Percentiles rank a stretch among this genome's conserved stretches.
Conservation (phyloP, 2,329 filamentous ascomycete species). For the Ceratocystis colombiana region DNA sequence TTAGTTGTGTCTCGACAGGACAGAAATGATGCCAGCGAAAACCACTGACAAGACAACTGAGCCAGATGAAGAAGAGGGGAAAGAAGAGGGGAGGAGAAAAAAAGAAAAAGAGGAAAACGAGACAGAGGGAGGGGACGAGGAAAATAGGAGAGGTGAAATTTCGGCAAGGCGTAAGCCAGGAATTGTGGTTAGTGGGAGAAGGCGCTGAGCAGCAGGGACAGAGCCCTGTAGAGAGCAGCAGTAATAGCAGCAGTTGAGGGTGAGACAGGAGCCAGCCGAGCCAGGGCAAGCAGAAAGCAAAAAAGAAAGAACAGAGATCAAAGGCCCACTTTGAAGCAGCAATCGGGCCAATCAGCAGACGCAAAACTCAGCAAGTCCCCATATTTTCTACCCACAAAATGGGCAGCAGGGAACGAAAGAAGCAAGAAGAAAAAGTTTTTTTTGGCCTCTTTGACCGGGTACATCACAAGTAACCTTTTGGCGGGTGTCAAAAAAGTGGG, state of each 20-base stretch:
- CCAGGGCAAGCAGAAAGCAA: not conserved
- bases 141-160: constrained; percentile 24
- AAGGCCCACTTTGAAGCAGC: not conserved
- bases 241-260: constrained; percentile 4
- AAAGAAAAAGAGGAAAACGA: not conserved
- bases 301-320: not conserved
- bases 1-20: constrained; percentile 25
- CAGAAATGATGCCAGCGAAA: constrained; percentile 25
- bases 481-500: not conserved
- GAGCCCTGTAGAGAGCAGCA: constrained; percentile 6
- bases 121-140: constrained; percentile 5
- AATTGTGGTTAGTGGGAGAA: not conserved
- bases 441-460: not conserved
- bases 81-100: constrained; percentile 10
- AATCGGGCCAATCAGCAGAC: not conserved
- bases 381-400: constrained; percentile 8
- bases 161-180: constrained; percentile 13
- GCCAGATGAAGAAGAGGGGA: constrained; percentile 23
- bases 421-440: constrained; percentile 11
- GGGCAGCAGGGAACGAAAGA: not conserved
- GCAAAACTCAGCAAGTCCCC: not conserved
- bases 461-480: not conserved
- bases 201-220: constrained; percentile 6
- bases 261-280: not conserved
- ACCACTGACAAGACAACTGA: constrained; percentile 27